Evolutionary conservation across 177 flowering plant genomes (phyloP).

Genomic region (Telopea speciosissima): DNA sequence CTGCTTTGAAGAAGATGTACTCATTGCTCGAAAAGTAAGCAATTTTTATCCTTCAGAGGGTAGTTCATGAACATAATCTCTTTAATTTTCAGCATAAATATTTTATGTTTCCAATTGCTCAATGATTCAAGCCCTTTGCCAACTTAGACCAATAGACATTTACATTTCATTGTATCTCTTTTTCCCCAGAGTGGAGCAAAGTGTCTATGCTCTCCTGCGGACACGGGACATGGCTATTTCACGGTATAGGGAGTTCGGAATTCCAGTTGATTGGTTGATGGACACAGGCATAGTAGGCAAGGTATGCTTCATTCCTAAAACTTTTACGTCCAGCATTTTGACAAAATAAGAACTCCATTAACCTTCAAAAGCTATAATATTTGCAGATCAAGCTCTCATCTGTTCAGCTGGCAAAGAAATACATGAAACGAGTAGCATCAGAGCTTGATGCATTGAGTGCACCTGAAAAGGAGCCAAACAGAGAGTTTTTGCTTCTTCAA

Average conservation of each 20-base stretch:
- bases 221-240: constrained; percentile 94
- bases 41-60: not conserved
- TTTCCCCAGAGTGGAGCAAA: constrained; percentile 73
- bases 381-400: constrained; percentile 94
- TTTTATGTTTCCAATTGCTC: not conserved
- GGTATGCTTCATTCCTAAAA: constrained; percentile 35
- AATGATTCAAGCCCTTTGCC: not conserved
- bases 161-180: not conserved
- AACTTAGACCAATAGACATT: not conserved
- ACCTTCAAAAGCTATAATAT: not conserved
- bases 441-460: constrained; percentile 78
- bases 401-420: constrained; percentile 83
- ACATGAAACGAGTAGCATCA: constrained; percentile 89
- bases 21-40: constrained; percentile 92
- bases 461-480: constrained; percentile 81
- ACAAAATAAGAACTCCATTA: not conserved
- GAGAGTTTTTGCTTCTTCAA: constrained; percentile 85
- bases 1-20: constrained; percentile 95
- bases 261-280: constrained; percentile 80
- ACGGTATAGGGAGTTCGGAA: constrained; percentile 84
- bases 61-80: not conserved
- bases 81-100: not conserved
- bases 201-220: constrained; percentile 84
- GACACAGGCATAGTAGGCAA: constrained; percentile 93
- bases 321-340: not conserved